phyloP scores from a whole-genome alignment of 768 basidiomycete species.

The Fistulinella prunicolor region DNA sequence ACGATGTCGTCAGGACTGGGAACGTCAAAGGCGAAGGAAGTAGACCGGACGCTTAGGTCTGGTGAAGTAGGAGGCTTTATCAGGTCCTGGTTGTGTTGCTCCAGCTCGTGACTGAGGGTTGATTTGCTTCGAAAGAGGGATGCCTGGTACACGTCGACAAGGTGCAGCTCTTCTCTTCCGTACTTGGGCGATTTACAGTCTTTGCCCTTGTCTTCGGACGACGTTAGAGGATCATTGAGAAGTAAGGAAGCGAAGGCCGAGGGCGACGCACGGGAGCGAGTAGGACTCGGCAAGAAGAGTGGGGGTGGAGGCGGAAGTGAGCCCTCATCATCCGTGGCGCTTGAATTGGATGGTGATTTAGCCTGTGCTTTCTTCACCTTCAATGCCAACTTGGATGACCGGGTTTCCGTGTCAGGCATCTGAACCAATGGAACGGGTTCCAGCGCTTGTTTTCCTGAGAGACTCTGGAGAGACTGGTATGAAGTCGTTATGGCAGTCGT shows the following conservation, averaged over 20 bases:
- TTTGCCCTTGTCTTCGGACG: constrained; percentile 37
- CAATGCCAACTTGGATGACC: constrained; percentile 71
- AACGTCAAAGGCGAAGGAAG: constrained; percentile 65
- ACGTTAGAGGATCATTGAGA: constrained; percentile 48
- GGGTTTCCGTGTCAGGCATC: constrained; percentile 36
- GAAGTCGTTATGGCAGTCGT: constrained; percentile 84
- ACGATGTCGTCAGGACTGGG: constrained; percentile 94
- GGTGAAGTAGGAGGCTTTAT: constrained; percentile 28
- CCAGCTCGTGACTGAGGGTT: constrained; percentile 19
- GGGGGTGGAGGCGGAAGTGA: constrained; percentile 41
- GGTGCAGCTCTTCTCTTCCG: constrained; percentile 31
- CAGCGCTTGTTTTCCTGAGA: constrained; percentile 39
- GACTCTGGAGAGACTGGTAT: constrained; percentile 66
- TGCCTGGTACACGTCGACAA: constrained; percentile 29
- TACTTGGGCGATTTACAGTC: constrained; percentile 27
- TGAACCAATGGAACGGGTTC: constrained; percentile 22
- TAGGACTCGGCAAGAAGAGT: constrained; percentile 54
- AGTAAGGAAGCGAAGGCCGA: constrained; percentile 76
- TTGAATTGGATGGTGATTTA: constrained; percentile 35
- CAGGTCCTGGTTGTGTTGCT: constrained; percentile 9
- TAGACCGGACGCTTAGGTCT: constrained; percentile 32
- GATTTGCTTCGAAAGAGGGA: constrained; percentile 30
- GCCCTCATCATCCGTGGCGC: constrained; percentile 40
- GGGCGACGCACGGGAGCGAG: constrained; percentile 66
- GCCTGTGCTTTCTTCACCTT: constrained; percentile 63